Conservation (phyloP, 1,284 basidiomycete species). For the Cryptococcus depauperatus region DNA sequence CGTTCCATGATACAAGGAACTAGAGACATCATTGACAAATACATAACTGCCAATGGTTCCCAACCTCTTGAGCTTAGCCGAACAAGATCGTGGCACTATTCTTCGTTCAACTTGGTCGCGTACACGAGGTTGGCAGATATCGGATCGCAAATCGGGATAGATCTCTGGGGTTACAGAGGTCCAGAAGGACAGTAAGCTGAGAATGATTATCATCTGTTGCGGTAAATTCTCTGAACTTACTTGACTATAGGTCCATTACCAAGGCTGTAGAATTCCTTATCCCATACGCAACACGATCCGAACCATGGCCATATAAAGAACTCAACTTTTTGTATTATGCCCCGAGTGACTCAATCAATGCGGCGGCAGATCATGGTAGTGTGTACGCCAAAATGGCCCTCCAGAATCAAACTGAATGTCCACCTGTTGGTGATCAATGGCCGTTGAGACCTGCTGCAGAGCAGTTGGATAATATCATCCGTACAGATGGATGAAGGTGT, state of each 20-base stretch:
- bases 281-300: neutral
- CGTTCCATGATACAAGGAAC: neutral
- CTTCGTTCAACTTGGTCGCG: neutral
- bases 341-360: neutral
- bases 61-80: neutral
- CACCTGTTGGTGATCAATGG: neutral
- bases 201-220: neutral
- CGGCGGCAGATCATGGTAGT: neutral
- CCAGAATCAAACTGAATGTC: neutral
- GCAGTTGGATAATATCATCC: neutral
- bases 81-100: neutral
- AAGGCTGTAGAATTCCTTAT: neutral
- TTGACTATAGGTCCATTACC: neutral
- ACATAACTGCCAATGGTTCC: neutral
- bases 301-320: neutral
- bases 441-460: neutral
- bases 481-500: too few species aligned
- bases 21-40: neutral
- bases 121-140: neutral
- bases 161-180: neutral
- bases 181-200: neutral
- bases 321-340: neutral
- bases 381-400: neutral
- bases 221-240: neutral
- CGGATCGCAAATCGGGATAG: neutral